Base-by-base conservation (phyloP, 108 stramenopile species). In the Nitzschia sp. region DNA sequence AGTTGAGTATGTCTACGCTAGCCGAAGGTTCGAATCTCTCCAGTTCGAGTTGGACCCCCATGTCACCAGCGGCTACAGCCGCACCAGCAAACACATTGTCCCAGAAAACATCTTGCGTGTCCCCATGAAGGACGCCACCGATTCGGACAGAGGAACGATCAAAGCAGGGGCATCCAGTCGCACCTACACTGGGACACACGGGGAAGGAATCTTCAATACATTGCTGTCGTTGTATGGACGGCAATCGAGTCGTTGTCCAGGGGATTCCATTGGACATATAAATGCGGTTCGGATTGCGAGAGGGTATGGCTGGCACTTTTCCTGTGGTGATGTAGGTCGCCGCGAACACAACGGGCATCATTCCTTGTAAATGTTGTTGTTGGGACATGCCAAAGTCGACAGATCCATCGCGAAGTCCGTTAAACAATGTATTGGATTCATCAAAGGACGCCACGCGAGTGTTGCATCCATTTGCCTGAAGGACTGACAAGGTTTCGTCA, bases 361-460 rank as follows among this genome's bases (percentile, higher is more conserved):
- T 59, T n/a, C 57, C 77, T 45, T 72, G 72, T n/a, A 79, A 0
- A 31, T 73, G 48, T 15, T 56, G 32, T 59, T 79, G 72, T 29
- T 54, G 66, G 0, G 46, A 26, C 15, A 73, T 34, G 11, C 46
- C 68, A 69, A 74, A 79, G n/a, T 34, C 17, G n/a, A 78, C 47
- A 1, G 29, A 38, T 0, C 68, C 70, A 17, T 34, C 18, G 19
- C 54, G 23, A 1, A 77, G 38, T 8, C 69, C 76, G 17, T 62
- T 36, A 34, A 61, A 72, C 0, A 72, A 2, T 18, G n/a, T 27
- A 6, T 60, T 34, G 15, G 26, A 28, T 24, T 36, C 59, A 1
- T 31, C 26, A 54, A 54, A 2, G 1, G 15, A 15, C 1, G 26
- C 26, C 27, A 42, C 42, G 17, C 24, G 38, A 27, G 26, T 27